Evolutionary conservation across 441 rosid species (phyloP).

Genomic region (Jatropha podagrica): DNA sequence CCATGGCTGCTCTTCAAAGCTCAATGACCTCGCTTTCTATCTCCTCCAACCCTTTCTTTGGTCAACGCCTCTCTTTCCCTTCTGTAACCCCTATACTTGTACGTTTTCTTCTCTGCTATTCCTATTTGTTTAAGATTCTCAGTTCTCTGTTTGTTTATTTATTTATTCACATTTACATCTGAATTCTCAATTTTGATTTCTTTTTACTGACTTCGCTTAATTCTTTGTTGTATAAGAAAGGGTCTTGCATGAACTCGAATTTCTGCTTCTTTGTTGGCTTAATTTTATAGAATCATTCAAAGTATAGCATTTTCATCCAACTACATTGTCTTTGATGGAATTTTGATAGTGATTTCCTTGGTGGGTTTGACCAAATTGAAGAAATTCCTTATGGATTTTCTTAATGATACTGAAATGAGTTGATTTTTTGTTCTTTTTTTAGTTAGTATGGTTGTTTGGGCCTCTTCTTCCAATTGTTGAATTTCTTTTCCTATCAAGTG

Average conservation of each 20-base stretch:
- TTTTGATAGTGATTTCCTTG: neutral
- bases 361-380: slow-evolving; percentile 11
- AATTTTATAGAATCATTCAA: neutral
- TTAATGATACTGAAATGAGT: slow-evolving; percentile 4
- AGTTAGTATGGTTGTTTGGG: neutral
- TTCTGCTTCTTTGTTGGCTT: neutral
- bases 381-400: neutral
- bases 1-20: slow-evolving; percentile 76
- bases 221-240: slow-evolving; percentile 13
- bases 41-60: slow-evolving; percentile 64
- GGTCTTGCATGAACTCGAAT: slow-evolving; percentile 19
- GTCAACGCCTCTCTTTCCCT: slow-evolving; percentile 59
- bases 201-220: neutral
- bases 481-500: neutral
- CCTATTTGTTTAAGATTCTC: neutral
- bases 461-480: neutral
- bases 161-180: neutral
- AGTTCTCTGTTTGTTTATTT: neutral
- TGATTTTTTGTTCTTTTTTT: neutral
- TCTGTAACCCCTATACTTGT: slow-evolving; percentile 45
- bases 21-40: slow-evolving; percentile 70
- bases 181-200: slow-evolving; percentile 6
- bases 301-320: neutral
- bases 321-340: neutral
- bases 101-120: slow-evolving; percentile 21